Percentiles rank a stretch among this genome's conserved stretches.
phyloP scores from a whole-genome alignment of 2,329 filamentous ascomycete species.

The Cladosporium sp. region DNA sequence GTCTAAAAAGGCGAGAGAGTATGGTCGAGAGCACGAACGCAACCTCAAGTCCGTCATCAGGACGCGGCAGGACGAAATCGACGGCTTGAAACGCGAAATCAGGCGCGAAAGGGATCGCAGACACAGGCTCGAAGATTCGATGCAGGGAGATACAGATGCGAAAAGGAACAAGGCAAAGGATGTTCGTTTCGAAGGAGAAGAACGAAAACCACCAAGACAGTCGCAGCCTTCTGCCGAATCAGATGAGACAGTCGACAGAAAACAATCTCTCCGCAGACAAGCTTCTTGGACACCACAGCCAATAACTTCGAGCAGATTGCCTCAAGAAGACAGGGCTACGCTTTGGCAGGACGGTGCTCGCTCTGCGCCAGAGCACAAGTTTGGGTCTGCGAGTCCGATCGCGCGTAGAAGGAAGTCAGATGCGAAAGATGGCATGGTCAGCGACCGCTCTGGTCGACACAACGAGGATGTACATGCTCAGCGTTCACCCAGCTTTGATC shows the following conservation, averaged over 20 bases:
- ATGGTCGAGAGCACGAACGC: not conserved
- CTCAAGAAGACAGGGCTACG: slow-evolving; percentile 4
- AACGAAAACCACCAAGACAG: not conserved
- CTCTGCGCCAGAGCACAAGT: not conserved
- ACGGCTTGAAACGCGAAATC: not conserved
- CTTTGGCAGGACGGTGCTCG: slow-evolving; percentile 8
- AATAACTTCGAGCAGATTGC: not conserved
- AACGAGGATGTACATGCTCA: not conserved
- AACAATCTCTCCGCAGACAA: not conserved
- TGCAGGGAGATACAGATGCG: not conserved
- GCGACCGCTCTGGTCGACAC: not conserved
- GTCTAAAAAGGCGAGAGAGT: not conserved
- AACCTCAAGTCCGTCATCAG: not conserved
- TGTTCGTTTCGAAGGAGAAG: not conserved
- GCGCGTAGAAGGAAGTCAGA: not conserved
- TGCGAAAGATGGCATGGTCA: not conserved
- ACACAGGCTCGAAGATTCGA: not conserved
- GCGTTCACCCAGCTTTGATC: not conserved
- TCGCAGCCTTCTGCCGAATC: not conserved
- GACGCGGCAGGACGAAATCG: slow-evolving; percentile 4
- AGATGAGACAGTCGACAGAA: not conserved
- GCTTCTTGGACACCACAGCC: slow-evolving; percentile 10
- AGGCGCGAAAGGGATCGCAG: slow-evolving; percentile 5
- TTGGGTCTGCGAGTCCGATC: slow-evolving; percentile 14
- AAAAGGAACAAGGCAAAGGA: slow-evolving; percentile 1